These are phyloP conservation scores for Laetiporus sulphureus DNA, from an alignment of 1,284 basidiomycete genomes.

Conservation along the genomic window DNA sequence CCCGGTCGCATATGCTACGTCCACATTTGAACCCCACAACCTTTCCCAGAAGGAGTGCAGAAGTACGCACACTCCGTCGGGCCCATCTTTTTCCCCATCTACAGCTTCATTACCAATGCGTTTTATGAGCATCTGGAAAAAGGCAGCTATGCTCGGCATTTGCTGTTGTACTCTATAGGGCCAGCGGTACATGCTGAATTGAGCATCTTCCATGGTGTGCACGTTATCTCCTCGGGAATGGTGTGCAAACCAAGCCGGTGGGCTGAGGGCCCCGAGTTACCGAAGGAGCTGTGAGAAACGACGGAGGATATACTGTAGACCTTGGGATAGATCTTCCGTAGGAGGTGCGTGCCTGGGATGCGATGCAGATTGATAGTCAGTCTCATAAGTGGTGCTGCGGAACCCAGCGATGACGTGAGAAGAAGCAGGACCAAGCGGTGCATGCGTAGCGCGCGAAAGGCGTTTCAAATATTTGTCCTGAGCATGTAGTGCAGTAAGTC, in stretches of 20 bases:
- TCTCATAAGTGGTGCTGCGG: no score
- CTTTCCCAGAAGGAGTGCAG: slow-evolving; percentile 13
- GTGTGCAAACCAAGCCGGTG: slow-evolving; percentile 22
- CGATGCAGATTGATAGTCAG: no score
- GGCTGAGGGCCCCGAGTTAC: slow-evolving; percentile 30
- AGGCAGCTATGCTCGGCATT: slow-evolving; percentile 37
- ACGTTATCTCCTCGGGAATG: slow-evolving; percentile 32
- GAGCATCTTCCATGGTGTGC: slow-evolving; percentile 39
- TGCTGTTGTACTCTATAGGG: slow-evolving; percentile 40
- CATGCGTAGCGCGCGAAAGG: no score
- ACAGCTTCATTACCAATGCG: slow-evolving; percentile 18
- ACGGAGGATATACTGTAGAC: slow-evolving; percentile 28
- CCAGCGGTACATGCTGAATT: slow-evolving; percentile 27
- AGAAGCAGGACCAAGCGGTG: no score
- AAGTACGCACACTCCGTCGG: slow-evolving; percentile 13
- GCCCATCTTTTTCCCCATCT: slow-evolving; percentile 15
- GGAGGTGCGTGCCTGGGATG: no score
- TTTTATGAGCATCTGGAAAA: slow-evolving; percentile 32
- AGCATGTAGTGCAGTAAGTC: no score
- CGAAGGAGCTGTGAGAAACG: slow-evolving; percentile 37
- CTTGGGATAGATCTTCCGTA: no score
- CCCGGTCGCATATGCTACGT: slow-evolving; percentile 15
- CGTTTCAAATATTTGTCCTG: no score
- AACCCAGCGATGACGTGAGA: no score
- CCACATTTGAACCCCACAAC: slow-evolving; percentile 15